Base-by-base conservation (phyloP, 2,329 filamentous ascomycete genomes). In the Emergomyces orientalis region DNA sequence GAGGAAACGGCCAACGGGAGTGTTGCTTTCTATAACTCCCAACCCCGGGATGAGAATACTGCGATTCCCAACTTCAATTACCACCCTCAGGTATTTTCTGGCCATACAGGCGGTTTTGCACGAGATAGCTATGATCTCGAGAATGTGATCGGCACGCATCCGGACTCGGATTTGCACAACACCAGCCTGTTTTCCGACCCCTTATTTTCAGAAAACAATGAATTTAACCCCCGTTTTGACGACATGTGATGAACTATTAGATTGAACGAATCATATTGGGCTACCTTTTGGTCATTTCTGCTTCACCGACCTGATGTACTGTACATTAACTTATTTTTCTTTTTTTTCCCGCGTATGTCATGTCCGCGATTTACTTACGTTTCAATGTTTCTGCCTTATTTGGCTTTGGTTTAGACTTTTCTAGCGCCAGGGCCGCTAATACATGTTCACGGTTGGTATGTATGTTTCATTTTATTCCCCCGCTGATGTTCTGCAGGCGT, bases 101-200 rank as follows among this genome's bases (percentile, higher is more conserved):
- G 19, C 25, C 57, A 59, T 17, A 41, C 54, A 39, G 19, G 3
- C 54, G 34, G 54, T 27, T 54, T 54, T 19, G 13, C 67, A 51
- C 30, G 27, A 8, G 60, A 56, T 45, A 56, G 51, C 62, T 71
- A 69, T 56, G 67, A 71, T 62, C 64, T 70, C 41, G 63, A 66
- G 32, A 65, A 64, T 61, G 66, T 74, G 51, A 68, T 71, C 62
- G 71, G 71, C 30, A 75, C 74, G 60, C 68, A 67, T 57, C 69
- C 71, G 56, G 65, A 69, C 62, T 65, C 67, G 51, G 70, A 67
- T 32, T 62, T 65, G 6, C 66, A 49, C 30, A 62, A 63, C n/a
- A 65, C 64, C 17, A 64, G 58, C 45, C 32, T 60, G 25, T 51
- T 64, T 59, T 37, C 63, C 9, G 47, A 57, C 30, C 55, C 54